Conservation (phyloP, 169 alveolate genomes). For the Eimeria necatrix region DNA sequence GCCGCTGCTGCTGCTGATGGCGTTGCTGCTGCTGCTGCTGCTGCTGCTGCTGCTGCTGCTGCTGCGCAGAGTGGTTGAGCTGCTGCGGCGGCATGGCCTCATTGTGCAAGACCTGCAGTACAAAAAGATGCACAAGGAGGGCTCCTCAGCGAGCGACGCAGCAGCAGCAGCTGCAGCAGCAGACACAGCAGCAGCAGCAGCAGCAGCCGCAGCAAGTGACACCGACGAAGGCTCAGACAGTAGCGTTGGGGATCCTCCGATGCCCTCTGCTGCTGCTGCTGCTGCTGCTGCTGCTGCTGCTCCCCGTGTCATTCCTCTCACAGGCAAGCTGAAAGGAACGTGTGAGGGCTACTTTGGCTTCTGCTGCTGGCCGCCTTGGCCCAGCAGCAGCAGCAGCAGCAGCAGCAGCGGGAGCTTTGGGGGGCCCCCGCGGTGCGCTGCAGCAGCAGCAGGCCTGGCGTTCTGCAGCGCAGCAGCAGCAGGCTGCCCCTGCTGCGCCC, state of each 20-base stretch:
- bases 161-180: too few relatives aligned
- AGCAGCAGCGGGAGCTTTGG: too few relatives aligned
- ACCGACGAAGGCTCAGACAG: background rate
- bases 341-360: background rate
- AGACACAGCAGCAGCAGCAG: background rate
- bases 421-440: background rate
- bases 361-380: background rate
- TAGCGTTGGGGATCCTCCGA: background rate
- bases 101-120: background rate
- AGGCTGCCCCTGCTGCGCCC: background rate
- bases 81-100: background rate
- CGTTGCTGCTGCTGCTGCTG: too few relatives aligned
- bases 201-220: background rate
- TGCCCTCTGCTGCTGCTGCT: background rate
- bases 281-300: background rate
- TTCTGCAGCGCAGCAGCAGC: background rate
- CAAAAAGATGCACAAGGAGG: background rate
- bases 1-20: too few relatives aligned
- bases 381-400: too few relatives aligned
- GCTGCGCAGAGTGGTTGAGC: background rate
- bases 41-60: too few relatives aligned
- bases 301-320: background rate
- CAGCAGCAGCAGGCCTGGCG: background rate
- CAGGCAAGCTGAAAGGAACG: background rate
- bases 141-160: too few relatives aligned